Evolutionary conservation across 345 rosid genomes (phyloP).

Genomic region (Dipteronia dyeriana): DNA sequence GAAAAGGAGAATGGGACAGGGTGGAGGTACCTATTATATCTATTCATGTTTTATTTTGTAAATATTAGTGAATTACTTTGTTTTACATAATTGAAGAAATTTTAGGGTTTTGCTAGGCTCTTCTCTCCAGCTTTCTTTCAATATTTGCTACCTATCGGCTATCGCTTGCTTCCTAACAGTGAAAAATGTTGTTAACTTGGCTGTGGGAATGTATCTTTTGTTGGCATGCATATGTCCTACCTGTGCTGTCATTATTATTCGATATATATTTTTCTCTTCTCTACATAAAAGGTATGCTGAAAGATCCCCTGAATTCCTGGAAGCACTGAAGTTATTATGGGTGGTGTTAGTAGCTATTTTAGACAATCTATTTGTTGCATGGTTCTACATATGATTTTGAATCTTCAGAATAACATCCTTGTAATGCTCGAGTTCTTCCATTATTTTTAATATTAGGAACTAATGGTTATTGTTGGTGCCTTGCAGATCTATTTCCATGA

Average conservation of each 20-base stretch:
- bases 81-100: too few species aligned
- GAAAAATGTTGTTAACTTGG: too few species aligned
- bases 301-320: background rate
- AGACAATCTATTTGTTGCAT: background rate
- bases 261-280: too few species aligned
- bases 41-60: background rate
- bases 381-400: background rate
- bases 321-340: background rate
- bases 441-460: background rate
- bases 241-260: background rate
- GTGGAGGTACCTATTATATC: slow-evolving; percentile 62
- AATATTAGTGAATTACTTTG: background rate
- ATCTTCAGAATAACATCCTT: background rate
- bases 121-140: too few species aligned
- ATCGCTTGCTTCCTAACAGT: too few species aligned
- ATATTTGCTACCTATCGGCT: too few species aligned
- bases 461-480: slow-evolving; percentile 11
- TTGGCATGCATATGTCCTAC: background rate
- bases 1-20: slow-evolving; percentile 75
- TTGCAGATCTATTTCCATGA: slow-evolving; percentile 84
- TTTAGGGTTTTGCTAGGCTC: too few species aligned
- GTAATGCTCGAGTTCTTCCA: background rate
- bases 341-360: background rate
- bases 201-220: too few species aligned
- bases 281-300: background rate